Conservation (phyloP, 2,329 filamentous ascomycete genomes). For the Fusarium dimerum region DNA sequence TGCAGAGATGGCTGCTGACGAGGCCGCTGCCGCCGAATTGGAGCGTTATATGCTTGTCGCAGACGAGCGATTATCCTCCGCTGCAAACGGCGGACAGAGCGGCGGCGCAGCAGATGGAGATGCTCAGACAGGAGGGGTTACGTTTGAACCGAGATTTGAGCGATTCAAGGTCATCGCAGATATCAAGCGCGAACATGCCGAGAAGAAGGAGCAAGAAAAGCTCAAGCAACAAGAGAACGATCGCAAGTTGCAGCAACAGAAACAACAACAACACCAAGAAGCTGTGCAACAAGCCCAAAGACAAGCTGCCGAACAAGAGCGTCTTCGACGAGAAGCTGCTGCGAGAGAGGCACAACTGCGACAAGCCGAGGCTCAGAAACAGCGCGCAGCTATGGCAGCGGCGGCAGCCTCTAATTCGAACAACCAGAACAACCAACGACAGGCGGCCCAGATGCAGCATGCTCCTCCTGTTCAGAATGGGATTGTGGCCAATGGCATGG, state of each 20-base stretch:
- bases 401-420: slow-evolving; percentile 29
- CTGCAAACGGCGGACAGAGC: slow-evolving; percentile 56
- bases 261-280: slow-evolving; percentile 44
- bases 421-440: slow-evolving; percentile 29
- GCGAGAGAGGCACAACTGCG: slow-evolving; percentile 38
- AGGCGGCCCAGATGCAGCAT: slow-evolving; percentile 34
- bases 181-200: slow-evolving; percentile 75
- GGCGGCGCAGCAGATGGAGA: slow-evolving; percentile 67
- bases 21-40: slow-evolving; percentile 84
- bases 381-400: slow-evolving; percentile 31
- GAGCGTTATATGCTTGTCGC: slow-evolving; percentile 92
- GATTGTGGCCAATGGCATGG: slow-evolving; percentile 32
- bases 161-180: slow-evolving; percentile 89
- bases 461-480: slow-evolving; percentile 40
- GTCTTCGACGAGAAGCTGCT: slow-evolving; percentile 39
- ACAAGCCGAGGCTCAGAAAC: slow-evolving; percentile 39
- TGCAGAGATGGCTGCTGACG: slow-evolving; percentile 92
- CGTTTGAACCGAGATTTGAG: slow-evolving; percentile 85
- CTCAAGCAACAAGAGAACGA: slow-evolving; percentile 63
- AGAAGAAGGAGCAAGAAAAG: slow-evolving; percentile 77
- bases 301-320: slow-evolving; percentile 43
- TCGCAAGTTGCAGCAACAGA: slow-evolving; percentile 51
- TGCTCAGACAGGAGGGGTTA: slow-evolving; percentile 67
- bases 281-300: slow-evolving; percentile 48
- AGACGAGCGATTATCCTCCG: slow-evolving; percentile 76